Evolutionary conservation across 2,329 filamentous ascomycete species (phyloP), one percentile per base, ranked within the genome.

Genomic region (Aspergillus eucalypticola): DNA sequence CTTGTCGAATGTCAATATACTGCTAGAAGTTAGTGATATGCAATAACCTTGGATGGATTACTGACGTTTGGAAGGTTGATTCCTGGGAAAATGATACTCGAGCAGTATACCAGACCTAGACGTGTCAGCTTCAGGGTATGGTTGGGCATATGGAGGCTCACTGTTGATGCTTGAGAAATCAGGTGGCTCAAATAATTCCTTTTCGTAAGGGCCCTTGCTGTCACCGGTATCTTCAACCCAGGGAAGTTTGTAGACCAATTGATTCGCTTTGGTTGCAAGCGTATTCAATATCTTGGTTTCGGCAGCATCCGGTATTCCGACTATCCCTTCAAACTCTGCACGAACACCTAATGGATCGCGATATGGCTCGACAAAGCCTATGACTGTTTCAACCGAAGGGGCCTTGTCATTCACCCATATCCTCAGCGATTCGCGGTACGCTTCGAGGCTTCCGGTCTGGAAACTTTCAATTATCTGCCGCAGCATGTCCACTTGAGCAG

Each of bases 1-100:
- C 88, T 72, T 96, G 91, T 63, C 91, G 84, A 61, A 95, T 92
- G 63, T 89, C 86, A 67, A 91, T 89, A 68, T 90, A 90, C 75
- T 79, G 39, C 19, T 21, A 3, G 8, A 6, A 3, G 48, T 21
- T 39, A 38, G 15, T 5, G 15, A 6, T 13, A 2, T 5, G 19
- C 19, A 7, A 15, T 41, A 2, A 7, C 17, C n/a, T 38, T 3
- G n/a, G 10, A 8, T 4, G 29, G 10, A n/a, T 15, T 29, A 70
- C 71, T 62, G 57, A 79, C 77, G 58, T 89, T 89, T 58, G 79
- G 78, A 4, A 82, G 67, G 60, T 81, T 82, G 50, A 78, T 79
- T 2, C 74, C 79, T 15, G 69, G 70, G 50, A 78, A 80, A 39
- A 81, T 72, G 53, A 78, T 78, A 60, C 77, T 82, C 0, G 73